Evolutionary conservation across 1,139 yeast genomes (phyloP), one percentile per base, ranked within the genome.

Genomic region (Debaryomyces coudertii): DNA sequence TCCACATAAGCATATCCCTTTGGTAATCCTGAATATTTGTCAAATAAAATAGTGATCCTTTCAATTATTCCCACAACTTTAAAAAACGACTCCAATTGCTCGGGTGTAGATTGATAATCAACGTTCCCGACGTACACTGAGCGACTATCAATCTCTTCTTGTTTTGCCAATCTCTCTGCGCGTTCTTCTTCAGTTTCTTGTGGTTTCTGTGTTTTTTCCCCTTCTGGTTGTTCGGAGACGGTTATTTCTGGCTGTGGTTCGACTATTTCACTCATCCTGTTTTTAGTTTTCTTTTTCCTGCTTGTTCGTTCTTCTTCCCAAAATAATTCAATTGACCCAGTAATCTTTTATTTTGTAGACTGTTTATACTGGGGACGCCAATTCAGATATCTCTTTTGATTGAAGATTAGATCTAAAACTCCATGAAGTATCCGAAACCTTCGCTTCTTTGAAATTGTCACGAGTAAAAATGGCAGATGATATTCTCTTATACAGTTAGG

Each of bases 1-100:
- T 73, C 77, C 46, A 74, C 63, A 48, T 73, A 73, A 3, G 79
- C 79, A 48, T 70, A 71, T n/a, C 79, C 79, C 54, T 72, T 74
- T 4, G 78, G 75, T 33, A 65, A 58, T 2, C 77, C 76, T 2
- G 71, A 58, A 53, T 49, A 63, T 44, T 64, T 61, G 52, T 73
- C 75, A 45, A 71, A 68, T 48, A 72, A 61, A 35, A 74, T 69
- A 15, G 78, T 73, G 9, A 74, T 66, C 44, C 76, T 53, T 49
- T 68, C 71, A 50, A 73, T 65, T 7, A 57, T 60, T 0, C 77
- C 79, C 18, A 57, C 69, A 4, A 43, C 52, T 45, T 58, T 61
- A 61, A 73, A 73, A 40, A 69, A 65, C 35, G 58, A 58, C 49
- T 73, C 77, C 54, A 73, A 63, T 54, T 70, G 76, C 44, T 67